phyloP scores from a whole-genome alignment of 2,329 filamentous ascomycete species.

The Aspergillus aculeatus region DNA sequence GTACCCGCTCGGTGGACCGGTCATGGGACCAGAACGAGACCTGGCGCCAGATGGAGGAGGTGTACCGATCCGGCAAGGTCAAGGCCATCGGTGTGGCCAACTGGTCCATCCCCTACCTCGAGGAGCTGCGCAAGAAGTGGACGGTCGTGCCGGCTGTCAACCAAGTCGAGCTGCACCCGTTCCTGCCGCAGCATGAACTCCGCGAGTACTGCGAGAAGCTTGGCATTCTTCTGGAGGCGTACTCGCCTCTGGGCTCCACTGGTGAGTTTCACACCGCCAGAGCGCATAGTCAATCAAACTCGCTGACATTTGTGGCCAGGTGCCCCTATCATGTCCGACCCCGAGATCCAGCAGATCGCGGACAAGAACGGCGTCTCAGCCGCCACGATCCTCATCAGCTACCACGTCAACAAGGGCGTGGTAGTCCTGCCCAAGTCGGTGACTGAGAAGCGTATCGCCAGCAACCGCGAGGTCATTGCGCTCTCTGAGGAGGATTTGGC shows the following conservation, averaged over 20 bases:
- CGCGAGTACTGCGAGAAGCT: constrained; percentile 34
- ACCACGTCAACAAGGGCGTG: constrained; percentile 7
- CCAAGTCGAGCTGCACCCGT: constrained; percentile 42
- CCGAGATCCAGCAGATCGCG: constrained; percentile 2
- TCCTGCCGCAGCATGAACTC: constrained; percentile 38
- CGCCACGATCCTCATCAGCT: constrained; percentile 6
- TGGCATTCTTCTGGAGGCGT: constrained; percentile 40
- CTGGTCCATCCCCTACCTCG: constrained; percentile 20
- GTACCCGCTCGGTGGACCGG: constrained; percentile 1
- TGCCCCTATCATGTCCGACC: constrained; percentile 1
- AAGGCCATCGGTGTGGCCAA: constrained; percentile 27
- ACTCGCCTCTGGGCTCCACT: constrained; percentile 29
- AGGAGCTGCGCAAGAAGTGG: constrained; percentile 19
- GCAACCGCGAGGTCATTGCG: not conserved
- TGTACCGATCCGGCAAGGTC: constrained; percentile 19
- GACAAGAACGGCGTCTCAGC: constrained; percentile 2
- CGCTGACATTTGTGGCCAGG: not conserved
- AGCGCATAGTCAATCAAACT: too few species aligned
- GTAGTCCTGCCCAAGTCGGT: constrained; percentile 6
- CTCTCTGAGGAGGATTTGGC: constrained; percentile 20
- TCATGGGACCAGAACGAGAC: constrained; percentile 20
- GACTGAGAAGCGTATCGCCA: not conserved
- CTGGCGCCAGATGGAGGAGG: constrained; percentile 24
- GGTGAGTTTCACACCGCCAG: not conserved
- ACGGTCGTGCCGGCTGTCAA: constrained; percentile 30